Evolutionary conservation across 192 early-diverging fungal genomes (phyloP).

Genomic region (Entomortierella beljakovae): DNA sequence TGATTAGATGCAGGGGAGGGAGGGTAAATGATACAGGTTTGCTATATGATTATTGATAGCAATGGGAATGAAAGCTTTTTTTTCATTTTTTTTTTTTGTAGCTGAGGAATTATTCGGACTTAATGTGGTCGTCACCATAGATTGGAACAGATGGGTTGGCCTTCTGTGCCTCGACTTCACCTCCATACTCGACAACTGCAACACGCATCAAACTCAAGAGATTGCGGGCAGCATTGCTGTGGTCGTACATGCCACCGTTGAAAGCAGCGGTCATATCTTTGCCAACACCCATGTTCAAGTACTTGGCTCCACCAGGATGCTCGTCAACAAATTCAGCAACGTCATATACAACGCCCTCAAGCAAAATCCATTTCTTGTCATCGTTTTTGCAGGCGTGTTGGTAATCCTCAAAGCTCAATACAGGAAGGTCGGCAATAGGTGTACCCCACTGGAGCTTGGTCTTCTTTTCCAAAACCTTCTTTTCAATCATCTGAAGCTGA

Average conservation of each 20-base stretch:
- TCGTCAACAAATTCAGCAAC: slow-evolving; percentile 87
- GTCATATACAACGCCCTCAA: slow-evolving; percentile 89
- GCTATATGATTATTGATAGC: slow-evolving; percentile 25
- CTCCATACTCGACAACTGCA: slow-evolving; percentile 69
- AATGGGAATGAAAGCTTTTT: too few relatives aligned
- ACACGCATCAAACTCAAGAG: slow-evolving; percentile 84
- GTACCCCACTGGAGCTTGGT: slow-evolving; percentile 79
- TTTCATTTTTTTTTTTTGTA: too few relatives aligned
- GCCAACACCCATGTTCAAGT: slow-evolving; percentile 82
- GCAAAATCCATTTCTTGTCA: slow-evolving; percentile 81
- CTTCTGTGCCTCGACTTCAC: slow-evolving; percentile 60
- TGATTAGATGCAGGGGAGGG: slow-evolving; percentile 5
- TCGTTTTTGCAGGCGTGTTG: slow-evolving; percentile 64
- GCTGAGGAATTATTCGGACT: slow-evolving; percentile 25
- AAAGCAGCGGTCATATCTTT: slow-evolving; percentile 92
- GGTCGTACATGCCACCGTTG: slow-evolving; percentile 95
- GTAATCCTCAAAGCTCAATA: slow-evolving; percentile 73
- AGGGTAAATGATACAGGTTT: slow-evolving; percentile 17
- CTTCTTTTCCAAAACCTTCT: slow-evolving; percentile 77
- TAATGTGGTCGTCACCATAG: slow-evolving; percentile 39
- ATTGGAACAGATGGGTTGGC: slow-evolving; percentile 49
- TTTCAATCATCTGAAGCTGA: slow-evolving; percentile 75
- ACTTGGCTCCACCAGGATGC: slow-evolving; percentile 90
- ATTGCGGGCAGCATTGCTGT: slow-evolving; percentile 94
- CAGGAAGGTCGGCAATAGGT: slow-evolving; percentile 74